These are phyloP conservation scores for Chlamydomonas asymmetrica DNA, from an alignment of 139 green algal species.

Conservation along the genomic window DNA sequence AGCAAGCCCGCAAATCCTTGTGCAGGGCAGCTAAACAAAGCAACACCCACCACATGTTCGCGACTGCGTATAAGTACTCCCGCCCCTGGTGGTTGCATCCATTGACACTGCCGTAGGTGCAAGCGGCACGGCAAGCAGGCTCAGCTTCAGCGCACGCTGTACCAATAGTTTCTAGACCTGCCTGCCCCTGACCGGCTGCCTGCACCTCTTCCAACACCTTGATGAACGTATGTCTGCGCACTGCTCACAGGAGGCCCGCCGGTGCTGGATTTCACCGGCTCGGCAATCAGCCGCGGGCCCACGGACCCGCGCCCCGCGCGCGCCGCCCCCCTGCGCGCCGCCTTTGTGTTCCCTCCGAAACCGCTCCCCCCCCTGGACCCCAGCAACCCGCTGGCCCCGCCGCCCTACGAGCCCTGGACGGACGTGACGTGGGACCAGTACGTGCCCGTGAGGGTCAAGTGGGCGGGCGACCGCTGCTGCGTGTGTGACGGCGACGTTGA, in stretches of 20 bases:
- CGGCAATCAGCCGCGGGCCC: slow-evolving; percentile 13
- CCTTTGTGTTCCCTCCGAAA: neutral
- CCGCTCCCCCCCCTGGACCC: neutral
- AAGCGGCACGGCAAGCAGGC: too few relatives aligned
- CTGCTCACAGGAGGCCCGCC: slow-evolving; percentile 26
- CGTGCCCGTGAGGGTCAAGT: slow-evolving; percentile 52
- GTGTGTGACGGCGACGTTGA: slow-evolving; percentile 91
- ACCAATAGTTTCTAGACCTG: too few relatives aligned
- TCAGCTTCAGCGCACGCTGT: too few relatives aligned
- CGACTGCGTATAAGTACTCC: too few relatives aligned
- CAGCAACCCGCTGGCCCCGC: too few relatives aligned
- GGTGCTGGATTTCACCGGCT: slow-evolving; percentile 39
- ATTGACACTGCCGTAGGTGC: too few relatives aligned
- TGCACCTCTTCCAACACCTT: too few relatives aligned
- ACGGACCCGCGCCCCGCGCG: neutral
- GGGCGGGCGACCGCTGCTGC: slow-evolving; percentile 61
- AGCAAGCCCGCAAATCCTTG: neutral
- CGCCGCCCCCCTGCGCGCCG: neutral
- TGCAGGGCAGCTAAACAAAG: too few relatives aligned
- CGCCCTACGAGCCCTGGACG: slow-evolving; percentile 54
- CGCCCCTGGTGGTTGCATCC: neutral
- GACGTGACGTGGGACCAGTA: slow-evolving; percentile 31
- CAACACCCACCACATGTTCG: too few relatives aligned
- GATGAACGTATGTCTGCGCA: neutral
- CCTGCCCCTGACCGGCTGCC: too few relatives aligned